A percentile compares a stretch with the other conserved stretches of the same genome.
Evolutionary conservation across 2,329 filamentous ascomycete species (phyloP).

Genomic region (Colletotrichum aenigma): DNA sequence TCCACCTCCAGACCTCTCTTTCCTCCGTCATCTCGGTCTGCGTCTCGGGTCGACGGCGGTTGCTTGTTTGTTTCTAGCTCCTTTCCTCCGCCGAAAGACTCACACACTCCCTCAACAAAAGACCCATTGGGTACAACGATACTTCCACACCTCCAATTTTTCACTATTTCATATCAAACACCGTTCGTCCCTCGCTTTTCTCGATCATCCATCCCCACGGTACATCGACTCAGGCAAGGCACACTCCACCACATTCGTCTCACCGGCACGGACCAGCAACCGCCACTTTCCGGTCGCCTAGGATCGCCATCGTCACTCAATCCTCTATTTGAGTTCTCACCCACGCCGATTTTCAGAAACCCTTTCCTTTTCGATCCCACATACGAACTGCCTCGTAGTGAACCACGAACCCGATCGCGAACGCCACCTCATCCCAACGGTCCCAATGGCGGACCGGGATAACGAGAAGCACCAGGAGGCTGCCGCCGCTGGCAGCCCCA

Average conservation of each 20-base stretch:
- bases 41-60: not conserved
- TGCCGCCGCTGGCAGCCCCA: conserved; percentile 29
- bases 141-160: not conserved
- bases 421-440: not conserved
- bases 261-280: conserved; percentile 12
- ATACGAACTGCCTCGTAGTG: not conserved
- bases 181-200: not conserved
- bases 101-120: not conserved
- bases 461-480: conserved; percentile 32
- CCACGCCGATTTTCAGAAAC: not conserved
- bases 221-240: not conserved
- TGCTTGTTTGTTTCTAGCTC: not conserved
- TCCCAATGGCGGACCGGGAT: conserved; percentile 31
- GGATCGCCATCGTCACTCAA: not conserved
- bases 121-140: not conserved
- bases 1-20: conserved; percentile 68
- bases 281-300: conserved; percentile 13
- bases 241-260: not conserved
- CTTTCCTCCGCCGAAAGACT: conserved; percentile 6
- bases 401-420: not conserved
- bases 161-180: not conserved
- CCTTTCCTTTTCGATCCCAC: not conserved
- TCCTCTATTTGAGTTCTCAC: not conserved
- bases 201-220: not conserved
- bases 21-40: not conserved